Evolutionary conservation across 1,284 basidiomycete species (phyloP).

Genomic region (Microbotryomycetes sp.): DNA sequence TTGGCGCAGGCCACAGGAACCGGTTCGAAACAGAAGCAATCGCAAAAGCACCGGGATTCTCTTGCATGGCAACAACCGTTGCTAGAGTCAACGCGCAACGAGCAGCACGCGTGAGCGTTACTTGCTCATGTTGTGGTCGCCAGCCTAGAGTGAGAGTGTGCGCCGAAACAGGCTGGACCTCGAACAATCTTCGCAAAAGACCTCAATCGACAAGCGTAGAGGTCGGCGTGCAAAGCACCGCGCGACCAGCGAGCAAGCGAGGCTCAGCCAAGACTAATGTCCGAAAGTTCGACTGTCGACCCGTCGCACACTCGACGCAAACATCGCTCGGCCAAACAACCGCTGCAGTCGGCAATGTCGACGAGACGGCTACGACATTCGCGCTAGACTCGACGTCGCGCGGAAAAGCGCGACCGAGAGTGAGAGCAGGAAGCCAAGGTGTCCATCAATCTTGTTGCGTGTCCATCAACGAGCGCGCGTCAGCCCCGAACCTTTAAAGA

Average conservation of each 20-base stretch:
- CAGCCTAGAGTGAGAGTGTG: not conserved
- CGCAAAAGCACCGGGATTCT: conserved; percentile 20
- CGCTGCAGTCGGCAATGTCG: not conserved
- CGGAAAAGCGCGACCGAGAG: not conserved
- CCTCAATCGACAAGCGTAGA: too few relatives aligned
- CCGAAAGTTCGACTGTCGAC: not conserved
- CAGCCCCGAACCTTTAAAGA: not conserved
- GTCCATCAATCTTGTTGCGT: too few relatives aligned
- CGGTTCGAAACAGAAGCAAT: conserved; percentile 6
- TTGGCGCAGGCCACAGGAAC: not conserved
- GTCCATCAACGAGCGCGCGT: too few relatives aligned
- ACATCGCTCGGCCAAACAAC: not conserved
- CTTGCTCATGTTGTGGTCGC: not conserved
- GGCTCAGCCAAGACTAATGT: not conserved
- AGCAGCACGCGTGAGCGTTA: not conserved
- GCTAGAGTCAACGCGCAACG: not conserved
- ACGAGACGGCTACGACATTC: too few relatives aligned
- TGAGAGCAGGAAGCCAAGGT: not conserved
- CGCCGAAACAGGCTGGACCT: not conserved
- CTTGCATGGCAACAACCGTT: not conserved
- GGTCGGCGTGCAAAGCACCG: too few relatives aligned
- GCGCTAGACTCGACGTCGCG: not conserved
- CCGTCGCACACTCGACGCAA: not conserved
- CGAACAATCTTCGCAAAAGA: too few relatives aligned
- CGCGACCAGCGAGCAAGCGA: too few relatives aligned